Base-by-base conservation (phyloP, 352 stramenopile genomes). In the Phytopythium mirpurense region DNA sequence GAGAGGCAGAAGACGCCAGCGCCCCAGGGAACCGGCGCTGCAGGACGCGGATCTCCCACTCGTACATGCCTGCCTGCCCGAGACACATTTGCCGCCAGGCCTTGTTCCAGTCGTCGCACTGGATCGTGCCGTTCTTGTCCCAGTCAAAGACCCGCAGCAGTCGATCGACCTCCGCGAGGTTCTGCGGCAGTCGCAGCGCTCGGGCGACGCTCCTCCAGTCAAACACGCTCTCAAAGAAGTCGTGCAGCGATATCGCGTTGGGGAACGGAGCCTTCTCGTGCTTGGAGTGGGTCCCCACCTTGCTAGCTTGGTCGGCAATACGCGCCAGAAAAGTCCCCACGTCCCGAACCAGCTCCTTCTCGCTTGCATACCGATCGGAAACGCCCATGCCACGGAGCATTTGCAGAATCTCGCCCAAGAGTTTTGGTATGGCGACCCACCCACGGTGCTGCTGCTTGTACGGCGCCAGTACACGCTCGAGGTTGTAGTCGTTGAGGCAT, bases 101-200 rank as follows among this genome's bases (percentile, higher is more conserved):
- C 51, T 74, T 77, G 54, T 65, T 64, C 70, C 71, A 83, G 48
- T 87, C 76, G 2, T 70, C 54, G 11, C 50, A 47, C 18, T 51
- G 51, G 36, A 87, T 78, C 11, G 43, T 60, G 5, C 69, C 73
- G 12, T 69, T 42, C 8, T 54, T 51, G 5, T 78, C 38, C 64
- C 62, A 82, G 52, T 87, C 76, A 49, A 82, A 87, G 4, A 62
- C 54, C 47, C 78, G 62, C 0, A 87, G 59, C 1, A 63, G 57
- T 8, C 67, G 67, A 44, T 85, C 83, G 5, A 72, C 60, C 2
- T 85, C 69, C 6, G 68, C 56, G 6, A 85, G 53, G 9, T 62
- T 65, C 23, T 80, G 48, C 0, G 73, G 65, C 0, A 87, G 59
- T 4, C 48, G 45, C 57, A 82, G 51, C 1, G 15, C 43, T 19